Base-by-base conservation (phyloP, 139 green algal genomes). In the Astrephomene gubernaculifera region DNA sequence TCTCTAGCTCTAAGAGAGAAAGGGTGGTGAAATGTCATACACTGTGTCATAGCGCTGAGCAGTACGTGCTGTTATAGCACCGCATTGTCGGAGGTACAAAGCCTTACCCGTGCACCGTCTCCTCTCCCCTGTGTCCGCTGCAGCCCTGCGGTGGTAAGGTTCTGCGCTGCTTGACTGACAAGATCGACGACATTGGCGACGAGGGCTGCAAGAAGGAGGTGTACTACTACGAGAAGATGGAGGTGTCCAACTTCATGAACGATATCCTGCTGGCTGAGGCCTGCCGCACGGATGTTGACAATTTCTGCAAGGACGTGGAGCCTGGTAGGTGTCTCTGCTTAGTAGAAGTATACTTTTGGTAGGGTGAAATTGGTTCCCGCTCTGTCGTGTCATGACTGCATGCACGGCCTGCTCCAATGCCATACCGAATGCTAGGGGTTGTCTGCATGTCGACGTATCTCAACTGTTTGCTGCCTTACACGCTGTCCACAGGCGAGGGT, bases 121-220 rank as follows among this genome's bases (percentile, higher is more conserved):
- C 49, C 12, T 17, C 12, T 57, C 27, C 57, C 17, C 57, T 33
- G 27, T 27, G 57, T 57, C 49, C 12, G 49, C 49, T 49, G 35
- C 90, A 96, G 84, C 88, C 92, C 1, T 98, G 96, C 61, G 89
- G 90, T 21, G 96, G 95, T 54, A 92, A 84, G 33, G 96, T 98
- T 67, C 92, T 97, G 74, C 91, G 92, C 53, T 98, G 96, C 92
- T 83, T 98, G 81, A 93, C 90, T 2, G 91, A 97, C 29, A 95
- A 96, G 69, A 76, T 84, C 31, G 94, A 96, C 14, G 72, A 96
- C 6, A 90, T 98, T 36, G 89, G 71, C 27, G 83, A 41, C 27
- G 90, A 95, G 49, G 86, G 76, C 3, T 98, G 96, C 92, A 89
- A 89, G 29, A 93, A 96, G 78, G 94, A 98, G 90, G 89, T 98